A percentile compares a stretch with the other conserved stretches of the same genome.
These are phyloP conservation scores for Candida saitoana DNA, from an alignment of 805 yeast genomes.

Conservation along the genomic window DNA sequence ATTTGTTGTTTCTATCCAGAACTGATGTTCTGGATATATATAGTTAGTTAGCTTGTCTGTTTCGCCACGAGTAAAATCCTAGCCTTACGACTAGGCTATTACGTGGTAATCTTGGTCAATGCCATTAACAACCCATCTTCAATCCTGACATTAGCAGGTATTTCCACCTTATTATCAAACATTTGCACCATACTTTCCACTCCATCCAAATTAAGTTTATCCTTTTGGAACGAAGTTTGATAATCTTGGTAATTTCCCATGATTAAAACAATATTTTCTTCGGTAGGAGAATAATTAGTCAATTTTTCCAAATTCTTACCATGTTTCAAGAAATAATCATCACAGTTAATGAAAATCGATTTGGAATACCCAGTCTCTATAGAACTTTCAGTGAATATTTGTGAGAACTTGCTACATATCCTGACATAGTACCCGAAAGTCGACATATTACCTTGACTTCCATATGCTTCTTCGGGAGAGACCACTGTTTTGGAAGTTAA, in stretches of 20 bases:
- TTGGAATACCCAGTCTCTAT: slow-evolving; percentile 64
- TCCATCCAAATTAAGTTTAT: slow-evolving; percentile 47
- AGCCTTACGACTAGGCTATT: no score
- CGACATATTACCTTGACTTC: slow-evolving; percentile 53
- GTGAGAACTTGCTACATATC: slow-evolving; percentile 54
- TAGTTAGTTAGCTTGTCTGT: no score
- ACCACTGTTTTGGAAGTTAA: slow-evolving; percentile 57
- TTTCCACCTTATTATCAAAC: slow-evolving; percentile 59
- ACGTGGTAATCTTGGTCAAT: slow-evolving; percentile 42
- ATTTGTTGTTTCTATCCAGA: no score
- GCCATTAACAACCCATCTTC: slow-evolving; percentile 71
- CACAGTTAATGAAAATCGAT: slow-evolving; percentile 62
- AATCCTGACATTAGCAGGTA: slow-evolving; percentile 55
- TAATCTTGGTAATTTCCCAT: slow-evolving; percentile 63
- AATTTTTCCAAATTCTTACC: slow-evolving; percentile 14
- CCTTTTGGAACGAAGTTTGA: slow-evolving; percentile 48
- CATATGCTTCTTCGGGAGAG: slow-evolving; percentile 69
- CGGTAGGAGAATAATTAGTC: slow-evolving; percentile 6
- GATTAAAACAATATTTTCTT: slow-evolving; percentile 46
- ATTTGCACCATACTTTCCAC: slow-evolving; percentile 55
- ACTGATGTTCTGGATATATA: no score
- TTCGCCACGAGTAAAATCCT: no score
- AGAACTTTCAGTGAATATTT: slow-evolving; percentile 67
- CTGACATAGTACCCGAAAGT: slow-evolving; percentile 76
- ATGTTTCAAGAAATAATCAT: slow-evolving; percentile 48